phyloP scores from a whole-genome alignment of 169 alveolate species.

The Amoebophrya sp. region DNA sequence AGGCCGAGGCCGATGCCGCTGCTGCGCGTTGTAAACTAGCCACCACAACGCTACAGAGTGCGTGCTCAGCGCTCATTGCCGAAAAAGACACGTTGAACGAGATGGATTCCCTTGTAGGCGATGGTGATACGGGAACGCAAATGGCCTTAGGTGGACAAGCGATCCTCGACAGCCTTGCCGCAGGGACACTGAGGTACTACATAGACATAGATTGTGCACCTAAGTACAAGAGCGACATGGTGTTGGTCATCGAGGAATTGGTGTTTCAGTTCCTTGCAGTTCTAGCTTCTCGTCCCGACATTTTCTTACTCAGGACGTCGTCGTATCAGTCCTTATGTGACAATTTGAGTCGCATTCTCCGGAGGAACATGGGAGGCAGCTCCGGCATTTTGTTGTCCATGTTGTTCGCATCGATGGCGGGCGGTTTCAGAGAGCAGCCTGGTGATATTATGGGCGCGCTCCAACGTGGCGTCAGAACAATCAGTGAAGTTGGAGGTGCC shows the following conservation, averaged over 20 bases:
- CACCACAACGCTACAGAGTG: neutral
- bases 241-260: too few species aligned
- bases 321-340: neutral
- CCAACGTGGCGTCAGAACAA: neutral
- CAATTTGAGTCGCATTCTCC: neutral
- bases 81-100: neutral
- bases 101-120: neutral
- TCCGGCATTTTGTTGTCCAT: neutral
- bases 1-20: neutral
- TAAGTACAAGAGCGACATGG: too few species aligned
- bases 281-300: too few species aligned
- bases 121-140: slow-evolving; percentile 10
- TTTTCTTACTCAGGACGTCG: too few species aligned
- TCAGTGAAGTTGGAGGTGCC: neutral
- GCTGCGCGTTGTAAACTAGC: neutral
- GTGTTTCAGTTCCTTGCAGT: too few species aligned
- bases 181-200: too few species aligned
- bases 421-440: neutral
- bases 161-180: neutral
- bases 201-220: too few species aligned
- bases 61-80: neutral
- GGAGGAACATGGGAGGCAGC: slow-evolving; percentile 7
- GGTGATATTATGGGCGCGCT: neutral
- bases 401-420: neutral
- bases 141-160: neutral